Evolutionary conservation across 148 eudicot species (phyloP).

Genomic region (Silene latifolia): DNA sequence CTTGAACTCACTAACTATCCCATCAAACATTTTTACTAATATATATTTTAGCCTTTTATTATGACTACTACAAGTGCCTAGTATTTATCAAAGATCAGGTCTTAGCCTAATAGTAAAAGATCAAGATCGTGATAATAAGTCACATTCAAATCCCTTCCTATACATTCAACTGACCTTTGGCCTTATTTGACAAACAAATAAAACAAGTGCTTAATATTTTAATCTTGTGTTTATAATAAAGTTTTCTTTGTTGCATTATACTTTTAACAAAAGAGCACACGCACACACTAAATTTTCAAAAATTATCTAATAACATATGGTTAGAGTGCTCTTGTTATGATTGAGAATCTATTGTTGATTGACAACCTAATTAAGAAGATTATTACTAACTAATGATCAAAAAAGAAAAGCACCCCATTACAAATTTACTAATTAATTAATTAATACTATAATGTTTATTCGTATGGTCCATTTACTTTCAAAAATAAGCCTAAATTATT

Average conservation of each 20-base stretch:
- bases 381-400: neutral
- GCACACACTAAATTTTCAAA: constrained; percentile 25
- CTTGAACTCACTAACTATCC: constrained; percentile 41
- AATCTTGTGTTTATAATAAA: constrained; percentile 20
- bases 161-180: no score
- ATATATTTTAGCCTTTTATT: constrained; percentile 12
- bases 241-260: constrained; percentile 16
- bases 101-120: no score
- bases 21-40: constrained; percentile 13
- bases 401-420: constrained; percentile 15
- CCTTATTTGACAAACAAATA: no score
- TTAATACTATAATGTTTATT: no score
- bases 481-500: constrained; percentile 15
- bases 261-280: constrained; percentile 25
- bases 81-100: no score
- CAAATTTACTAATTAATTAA: constrained; percentile 22
- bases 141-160: no score
- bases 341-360: constrained; percentile 22
- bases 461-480: constrained; percentile 7
- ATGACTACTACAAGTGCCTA: constrained; percentile 29
- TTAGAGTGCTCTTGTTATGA: constrained; percentile 29
- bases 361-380: constrained; percentile 15
- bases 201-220: constrained; percentile 27
- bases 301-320: constrained; percentile 27
- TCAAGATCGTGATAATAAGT: no score